Base-by-base conservation (phyloP, 768 basidiomycete genomes). In the Lactarius indigo region DNA sequence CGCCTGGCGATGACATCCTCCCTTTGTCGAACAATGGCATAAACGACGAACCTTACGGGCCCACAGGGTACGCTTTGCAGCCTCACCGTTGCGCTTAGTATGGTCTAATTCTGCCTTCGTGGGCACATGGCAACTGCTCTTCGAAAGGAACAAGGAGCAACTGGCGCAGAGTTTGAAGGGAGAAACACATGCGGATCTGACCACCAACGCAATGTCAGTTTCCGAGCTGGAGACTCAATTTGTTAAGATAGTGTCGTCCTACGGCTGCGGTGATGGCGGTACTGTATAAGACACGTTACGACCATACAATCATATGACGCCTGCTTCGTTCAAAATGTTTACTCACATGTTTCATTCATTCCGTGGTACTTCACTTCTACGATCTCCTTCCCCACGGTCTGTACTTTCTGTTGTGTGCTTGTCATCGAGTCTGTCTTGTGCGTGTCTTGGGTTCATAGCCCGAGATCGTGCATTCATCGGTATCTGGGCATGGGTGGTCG, bases 71-170 rank as follows among this genome's bases (percentile, higher is more conserved):
- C 20, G 18, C n/a, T 60, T 7, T 63, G 52, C 41, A 28, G 33
- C 28, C 28, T 64, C 6, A 41, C 35, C 2, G 30, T 64, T 3
- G 63, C 52, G 18, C 13, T 59, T 6, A 18, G 44, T 28, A 64
- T n/a, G 66, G 63, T 2, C 23, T 59, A 28, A 35, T 54, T 42
- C 57, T 57, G 3, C 63, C 56, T 10, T 67, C 66, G 17, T 67
- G 66, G 66, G 39, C 50, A 3, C 31, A 35, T 20, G 58, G 64
- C 37, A 15, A 30, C 30, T 31, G 6, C 56, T 26, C 33, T 20
- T 31, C 8, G 28, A 8, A 33, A n/a, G 12, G 17, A 9, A 7
- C 17, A 18, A 10, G 35, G 57, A 59, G 41, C 7, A n/a, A 41
- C n/a, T 5, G 9, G 20, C 10, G 44, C 44, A 47, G 44, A 23